phyloP scores from a whole-genome alignment of 306 rosid species.

The Casuarina equisetifolia region DNA sequence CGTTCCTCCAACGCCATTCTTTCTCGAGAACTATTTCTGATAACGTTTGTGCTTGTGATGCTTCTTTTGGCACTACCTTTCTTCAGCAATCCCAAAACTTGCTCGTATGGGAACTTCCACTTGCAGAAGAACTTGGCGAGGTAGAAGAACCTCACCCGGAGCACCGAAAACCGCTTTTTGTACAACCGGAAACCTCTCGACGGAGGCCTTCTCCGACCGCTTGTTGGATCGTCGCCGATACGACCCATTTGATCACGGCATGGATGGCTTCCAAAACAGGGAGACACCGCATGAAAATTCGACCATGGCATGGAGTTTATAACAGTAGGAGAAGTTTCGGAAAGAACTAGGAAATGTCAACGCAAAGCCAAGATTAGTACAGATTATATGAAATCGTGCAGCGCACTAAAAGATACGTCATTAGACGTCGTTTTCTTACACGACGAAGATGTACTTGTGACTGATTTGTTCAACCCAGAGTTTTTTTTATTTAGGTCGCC shows the following conservation, averaged over 20 bases:
- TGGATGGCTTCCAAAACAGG: not conserved
- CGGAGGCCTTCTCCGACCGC: not conserved
- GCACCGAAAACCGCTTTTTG: not conserved
- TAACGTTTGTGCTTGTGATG: not conserved
- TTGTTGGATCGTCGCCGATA: not conserved
- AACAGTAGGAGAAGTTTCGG: not conserved
- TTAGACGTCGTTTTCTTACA: not conserved
- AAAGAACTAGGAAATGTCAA: not conserved
- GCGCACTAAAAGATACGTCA: not conserved
- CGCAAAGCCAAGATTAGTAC: not conserved
- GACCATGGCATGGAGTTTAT: not conserved
- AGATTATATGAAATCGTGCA: not conserved
- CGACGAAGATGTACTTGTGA: not conserved
- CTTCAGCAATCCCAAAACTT: not conserved
- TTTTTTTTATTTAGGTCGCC: too few relatives aligned
- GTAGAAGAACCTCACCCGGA: constrained; percentile 2
- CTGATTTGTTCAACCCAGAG: not conserved
- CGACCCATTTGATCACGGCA: not conserved
- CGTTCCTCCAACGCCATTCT: not conserved
- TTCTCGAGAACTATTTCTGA: not conserved
- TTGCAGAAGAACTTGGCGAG: not conserved
- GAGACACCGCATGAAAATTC: not conserved
- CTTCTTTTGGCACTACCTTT: not conserved
- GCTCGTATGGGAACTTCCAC: not conserved
- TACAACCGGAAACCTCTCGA: not conserved